A percentile compares a stretch with the other conserved stretches of the same genome.
These are phyloP conservation scores for Lolium multiflorum DNA, from an alignment of 176 grass and related monocot genomes.

Conservation along the genomic window DNA sequence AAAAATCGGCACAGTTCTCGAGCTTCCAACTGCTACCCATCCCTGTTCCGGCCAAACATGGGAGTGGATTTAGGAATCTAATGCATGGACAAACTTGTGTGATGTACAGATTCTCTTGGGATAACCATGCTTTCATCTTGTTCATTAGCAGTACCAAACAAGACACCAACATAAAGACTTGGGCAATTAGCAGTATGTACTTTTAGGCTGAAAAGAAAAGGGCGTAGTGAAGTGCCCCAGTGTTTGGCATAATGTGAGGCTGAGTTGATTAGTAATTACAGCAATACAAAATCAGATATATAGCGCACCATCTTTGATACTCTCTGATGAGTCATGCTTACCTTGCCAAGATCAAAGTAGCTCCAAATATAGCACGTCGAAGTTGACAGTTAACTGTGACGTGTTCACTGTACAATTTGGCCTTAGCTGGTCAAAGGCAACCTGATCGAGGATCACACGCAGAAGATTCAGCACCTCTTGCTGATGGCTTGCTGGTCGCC, in stretches of 20 bases:
- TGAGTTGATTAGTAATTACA: neutral
- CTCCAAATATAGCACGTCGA: neutral
- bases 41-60: slow-evolving; percentile 19
- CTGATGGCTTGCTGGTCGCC: slow-evolving; percentile 36
- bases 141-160: neutral
- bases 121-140: slow-evolving; percentile 37
- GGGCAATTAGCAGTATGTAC: neutral
- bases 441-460: neutral
- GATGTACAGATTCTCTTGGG: slow-evolving; percentile 50
- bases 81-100: slow-evolving; percentile 51
- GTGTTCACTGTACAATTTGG: neutral
- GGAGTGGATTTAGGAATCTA: slow-evolving; percentile 38
- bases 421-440: slow-evolving; percentile 43
- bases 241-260: no score
- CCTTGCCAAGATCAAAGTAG: neutral
- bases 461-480: slow-evolving; percentile 19
- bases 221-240: neutral
- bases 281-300: neutral
- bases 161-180: neutral
- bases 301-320: neutral
- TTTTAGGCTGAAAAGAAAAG: neutral
- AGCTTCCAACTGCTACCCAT: slow-evolving; percentile 13
- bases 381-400: slow-evolving; percentile 3
- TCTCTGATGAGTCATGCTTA: neutral
- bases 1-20: slow-evolving; percentile 14